These are phyloP conservation scores for Theileria orientalis DNA, from an alignment of 169 alveolate genomes.

Conservation along the genomic window DNA sequence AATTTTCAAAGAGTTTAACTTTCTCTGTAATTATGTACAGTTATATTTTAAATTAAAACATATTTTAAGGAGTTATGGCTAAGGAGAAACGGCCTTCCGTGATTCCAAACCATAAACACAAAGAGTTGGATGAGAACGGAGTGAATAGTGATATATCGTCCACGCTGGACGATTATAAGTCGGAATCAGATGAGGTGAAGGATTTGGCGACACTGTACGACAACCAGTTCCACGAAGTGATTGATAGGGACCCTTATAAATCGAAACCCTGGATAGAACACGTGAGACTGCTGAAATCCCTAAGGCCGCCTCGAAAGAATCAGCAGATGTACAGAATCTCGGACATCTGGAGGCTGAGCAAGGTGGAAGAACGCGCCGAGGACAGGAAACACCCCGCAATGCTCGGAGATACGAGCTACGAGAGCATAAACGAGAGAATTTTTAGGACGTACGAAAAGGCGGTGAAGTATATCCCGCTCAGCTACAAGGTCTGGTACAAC, in stretches of 20 bases:
- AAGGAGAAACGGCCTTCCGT: background rate
- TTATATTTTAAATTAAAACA: too few species aligned
- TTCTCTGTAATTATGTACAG: background rate
- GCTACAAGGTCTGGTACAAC: conserved; percentile 88
- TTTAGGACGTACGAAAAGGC: conserved; percentile 84
- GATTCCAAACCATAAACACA: background rate
- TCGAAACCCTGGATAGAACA: conserved; percentile 66
- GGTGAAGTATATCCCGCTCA: conserved; percentile 80
- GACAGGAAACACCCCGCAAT: background rate
- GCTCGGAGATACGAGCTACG: conserved; percentile 9
- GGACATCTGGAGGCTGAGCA: conserved; percentile 46
- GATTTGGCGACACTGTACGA: conserved; percentile 58
- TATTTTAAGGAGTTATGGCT: background rate
- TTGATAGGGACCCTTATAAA: conserved; percentile 42
- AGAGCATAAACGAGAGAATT: conserved; percentile 64
- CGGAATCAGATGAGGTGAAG: conserved; percentile 3
- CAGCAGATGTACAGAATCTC: conserved; percentile 22
- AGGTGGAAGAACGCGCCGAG: conserved; percentile 2
- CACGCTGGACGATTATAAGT: background rate
- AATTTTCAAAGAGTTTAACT: background rate
- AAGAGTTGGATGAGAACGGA: background rate
- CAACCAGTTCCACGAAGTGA: conserved; percentile 57
- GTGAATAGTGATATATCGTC: background rate
- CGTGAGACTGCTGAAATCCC: conserved; percentile 50
- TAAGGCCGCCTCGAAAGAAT: conserved; percentile 32